Percentiles rank a stretch among this genome's conserved stretches.
These are phyloP conservation scores for Pugionium dolabratum DNA, from an alignment of 345 rosid genomes.

Conservation along the genomic window DNA sequence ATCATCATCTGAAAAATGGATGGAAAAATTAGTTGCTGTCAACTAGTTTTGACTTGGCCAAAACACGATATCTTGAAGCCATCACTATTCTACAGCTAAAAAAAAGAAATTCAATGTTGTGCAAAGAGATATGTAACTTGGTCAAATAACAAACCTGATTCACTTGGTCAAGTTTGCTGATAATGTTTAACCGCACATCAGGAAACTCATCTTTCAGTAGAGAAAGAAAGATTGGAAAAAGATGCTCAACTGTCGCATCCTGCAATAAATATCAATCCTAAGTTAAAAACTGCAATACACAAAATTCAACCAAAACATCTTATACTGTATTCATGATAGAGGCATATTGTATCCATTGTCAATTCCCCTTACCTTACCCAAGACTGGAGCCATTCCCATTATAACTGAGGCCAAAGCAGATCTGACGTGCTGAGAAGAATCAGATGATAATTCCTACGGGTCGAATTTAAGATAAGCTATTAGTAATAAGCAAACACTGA, in stretches of 20 bases:
- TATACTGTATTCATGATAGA: background rate
- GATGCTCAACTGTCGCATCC: conserved; percentile 96
- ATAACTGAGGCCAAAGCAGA: conserved; percentile 86
- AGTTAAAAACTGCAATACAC: conserved; percentile 14
- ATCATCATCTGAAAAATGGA: conserved; percentile 8
- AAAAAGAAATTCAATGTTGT: background rate
- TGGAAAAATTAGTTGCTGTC: background rate
- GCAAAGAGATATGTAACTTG: conserved; percentile 16
- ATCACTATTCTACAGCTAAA: background rate
- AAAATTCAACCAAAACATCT: background rate
- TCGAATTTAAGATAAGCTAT: conserved; percentile 15
- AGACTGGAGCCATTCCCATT: conserved; percentile 52
- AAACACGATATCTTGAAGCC: background rate
- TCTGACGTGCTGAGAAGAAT: conserved; percentile 79
- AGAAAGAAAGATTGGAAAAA: conserved; percentile 94
- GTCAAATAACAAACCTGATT: conserved; percentile 66
- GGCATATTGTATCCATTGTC: background rate
- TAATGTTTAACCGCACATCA: conserved; percentile 78
- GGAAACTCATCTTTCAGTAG: conserved; percentile 96
- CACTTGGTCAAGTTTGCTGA: conserved; percentile 53
- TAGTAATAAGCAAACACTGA: conserved; percentile 6
- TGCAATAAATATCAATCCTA: conserved; percentile 37
- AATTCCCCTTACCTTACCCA: conserved; percentile 37
- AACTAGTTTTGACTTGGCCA: background rate
- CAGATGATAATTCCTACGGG: conserved; percentile 69